Percentiles rank a stretch among this genome's conserved stretches.
phyloP scores from a whole-genome alignment of 2,329 filamentous ascomycete genomes.

The Diaporthe vexans region DNA sequence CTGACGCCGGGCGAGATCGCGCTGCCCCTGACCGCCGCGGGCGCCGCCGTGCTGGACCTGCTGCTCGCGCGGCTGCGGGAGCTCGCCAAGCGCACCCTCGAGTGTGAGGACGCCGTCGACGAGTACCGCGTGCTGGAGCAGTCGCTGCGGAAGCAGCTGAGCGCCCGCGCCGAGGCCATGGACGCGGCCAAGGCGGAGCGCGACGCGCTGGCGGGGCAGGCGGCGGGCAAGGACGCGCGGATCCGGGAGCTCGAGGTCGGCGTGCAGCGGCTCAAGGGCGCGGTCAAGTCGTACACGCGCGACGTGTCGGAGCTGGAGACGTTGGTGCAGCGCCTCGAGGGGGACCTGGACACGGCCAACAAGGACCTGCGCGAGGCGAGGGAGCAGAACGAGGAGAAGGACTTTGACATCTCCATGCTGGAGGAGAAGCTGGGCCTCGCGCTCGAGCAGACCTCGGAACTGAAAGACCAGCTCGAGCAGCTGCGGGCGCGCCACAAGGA shows the following conservation, averaged over 20 bases:
- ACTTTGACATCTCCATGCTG: slow-evolving; percentile 56
- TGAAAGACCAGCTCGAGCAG: slow-evolving; percentile 57
- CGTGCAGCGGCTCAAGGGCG: slow-evolving; percentile 64
- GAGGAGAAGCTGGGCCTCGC: slow-evolving; percentile 60
- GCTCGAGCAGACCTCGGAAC: slow-evolving; percentile 53
- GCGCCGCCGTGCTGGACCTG: slow-evolving; percentile 69
- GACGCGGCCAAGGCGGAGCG: slow-evolving; percentile 62
- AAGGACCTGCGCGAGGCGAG: slow-evolving; percentile 43
- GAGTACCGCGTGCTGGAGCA: slow-evolving; percentile 71
- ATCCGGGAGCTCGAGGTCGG: slow-evolving; percentile 64
- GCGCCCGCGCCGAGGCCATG: slow-evolving; percentile 65
- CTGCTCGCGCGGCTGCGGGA: slow-evolving; percentile 64
- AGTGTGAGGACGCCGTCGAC: slow-evolving; percentile 68
- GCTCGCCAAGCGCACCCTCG: slow-evolving; percentile 60
- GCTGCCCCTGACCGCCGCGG: slow-evolving; percentile 65
- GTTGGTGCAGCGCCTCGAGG: slow-evolving; percentile 64
- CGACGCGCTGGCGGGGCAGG: slow-evolving; percentile 46
- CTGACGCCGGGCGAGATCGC: slow-evolving; percentile 71
- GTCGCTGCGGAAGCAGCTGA: slow-evolving; percentile 69
- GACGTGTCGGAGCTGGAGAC: slow-evolving; percentile 68
- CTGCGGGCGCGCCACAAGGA: slow-evolving; percentile 47
- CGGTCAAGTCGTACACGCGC: slow-evolving; percentile 65
- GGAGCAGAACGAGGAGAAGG: slow-evolving; percentile 52
- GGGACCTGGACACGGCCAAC: slow-evolving; percentile 50
- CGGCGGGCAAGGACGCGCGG: slow-evolving; percentile 52